Base-by-base conservation (phyloP, 345 rosid genomes). In the Citrus australasica region DNA sequence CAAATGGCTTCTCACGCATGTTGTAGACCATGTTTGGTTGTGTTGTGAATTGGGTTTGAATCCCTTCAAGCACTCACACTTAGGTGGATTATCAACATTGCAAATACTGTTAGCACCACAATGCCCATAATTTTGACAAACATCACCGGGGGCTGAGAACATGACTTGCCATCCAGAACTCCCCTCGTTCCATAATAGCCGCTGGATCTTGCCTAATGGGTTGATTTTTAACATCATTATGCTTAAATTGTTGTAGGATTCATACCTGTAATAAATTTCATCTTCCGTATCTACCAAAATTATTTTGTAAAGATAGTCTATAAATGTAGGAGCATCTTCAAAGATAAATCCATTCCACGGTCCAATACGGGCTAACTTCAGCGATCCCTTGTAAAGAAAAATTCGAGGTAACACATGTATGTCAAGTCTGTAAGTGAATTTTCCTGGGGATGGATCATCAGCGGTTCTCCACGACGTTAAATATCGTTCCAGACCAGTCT, bases 341-440 rank as follows among this genome's bases (percentile, higher is more conserved):
- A 84, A 86, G 38, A 62, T 28, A 1, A 58, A 21, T 35, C 88
- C 89, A 78, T 84, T 84, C 89, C 86, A 86, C 3, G 85, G 73
- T n/a, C 91, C 89, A 0, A 61, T 33, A 3, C 89, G 37, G 30
- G 30, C 76, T 3, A 4, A 27, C 27, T 13, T 32, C 14, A 1
- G 66, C 4, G 25, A 25, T 48, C 82, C 70, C 14, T 30, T 79
- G 51, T 5, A 14, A 1, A 84, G 7, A 40, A 66, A 80, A 0
- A 67, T 0, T 58, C 81, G 87, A 5, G 87, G 87, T 48, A 82
- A 72, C 33, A 87, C 90, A 16, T 7, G 40, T 7, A 9, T 8
- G 19, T 80, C 70, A 4, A 83, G 1, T 56, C 55, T 46, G 30
- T 67, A 79, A 30, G 82, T 75, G 22, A 42, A 82, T 10, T 76